These are phyloP conservation scores for Fusarium gaditjirri DNA, from an alignment of 2,329 filamentous ascomycete species.

Conservation along the genomic window DNA sequence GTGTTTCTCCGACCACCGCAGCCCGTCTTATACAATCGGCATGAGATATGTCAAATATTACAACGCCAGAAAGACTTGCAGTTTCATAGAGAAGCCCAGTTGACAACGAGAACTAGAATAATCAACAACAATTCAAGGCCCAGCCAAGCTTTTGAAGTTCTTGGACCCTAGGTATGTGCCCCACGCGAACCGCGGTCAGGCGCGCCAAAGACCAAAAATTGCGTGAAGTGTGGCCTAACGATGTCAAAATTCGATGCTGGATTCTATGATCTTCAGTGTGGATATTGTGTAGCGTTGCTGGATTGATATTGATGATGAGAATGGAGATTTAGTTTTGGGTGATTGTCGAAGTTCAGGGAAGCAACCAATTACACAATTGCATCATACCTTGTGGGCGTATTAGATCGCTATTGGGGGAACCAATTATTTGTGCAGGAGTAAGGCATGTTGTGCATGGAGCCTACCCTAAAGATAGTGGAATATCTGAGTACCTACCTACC, in stretches of 20 bases:
- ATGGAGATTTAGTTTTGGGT: constrained; percentile 31
- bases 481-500: not conserved
- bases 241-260: constrained; percentile 13
- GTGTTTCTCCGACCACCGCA: constrained; percentile 7
- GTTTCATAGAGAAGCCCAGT: not conserved
- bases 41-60: not conserved
- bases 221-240: not conserved
- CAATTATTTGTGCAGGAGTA: constrained; percentile 29
- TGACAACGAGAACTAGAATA: constrained; percentile 1
- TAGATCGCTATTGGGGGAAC: constrained; percentile 41
- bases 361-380: constrained; percentile 42
- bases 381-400: constrained; percentile 40
- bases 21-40: not conserved
- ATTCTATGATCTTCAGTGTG: constrained; percentile 7
- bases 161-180: constrained; percentile 24
- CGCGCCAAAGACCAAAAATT: constrained; percentile 3
- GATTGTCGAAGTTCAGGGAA: constrained; percentile 5
- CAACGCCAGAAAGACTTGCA: not conserved
- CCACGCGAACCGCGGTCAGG: constrained; percentile 38
- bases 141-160: constrained; percentile 26
- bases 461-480: constrained; percentile 10
- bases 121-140: constrained; percentile 11
- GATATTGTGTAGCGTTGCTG: constrained; percentile 6
- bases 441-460: constrained; percentile 6
- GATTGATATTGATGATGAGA: constrained; percentile 29